Base-by-base conservation (phyloP, 116 monocot genomes). In the Papilionanthe hybrid region DNA sequence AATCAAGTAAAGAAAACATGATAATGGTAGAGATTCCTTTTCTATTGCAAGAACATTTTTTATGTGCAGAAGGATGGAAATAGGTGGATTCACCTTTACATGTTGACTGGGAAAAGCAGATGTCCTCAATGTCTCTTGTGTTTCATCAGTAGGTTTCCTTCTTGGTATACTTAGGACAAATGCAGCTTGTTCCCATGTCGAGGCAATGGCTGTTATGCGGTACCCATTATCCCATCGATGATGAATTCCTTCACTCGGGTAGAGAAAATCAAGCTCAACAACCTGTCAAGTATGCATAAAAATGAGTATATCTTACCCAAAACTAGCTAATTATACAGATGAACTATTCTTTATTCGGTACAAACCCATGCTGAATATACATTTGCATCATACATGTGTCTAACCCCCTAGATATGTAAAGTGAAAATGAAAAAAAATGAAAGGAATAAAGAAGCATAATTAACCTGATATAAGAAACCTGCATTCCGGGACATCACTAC, bases 181-280 rank as follows among this genome's bases (percentile, higher is more conserved):
- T 73, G 97, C 97, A 84, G 97, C 89, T 80, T 97, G 97, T 77
- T 97, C 97, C 76, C 86, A 85, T 29, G 94, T 97, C 69, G 97
- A 94, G 79, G 92, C 97, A 66, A 88, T 97, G 72, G 97, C 86
- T 48, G 97, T 97, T 82, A 97, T 94, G 32, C 94, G 87, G 75
- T 94, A 97, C 42, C 97, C 97, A 86, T 81, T 83, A 80, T 97
- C 97, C 97, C 97, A 97, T 55, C 97, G 88, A 49, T 86, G 57
- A 80, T 97, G 97, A 75, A 97, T 91, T 28, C 97, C 94, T 85
- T 97, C 97, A 67, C 94, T 94, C 18, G 97, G 97, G 83, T 97
- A 97, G 13, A 97, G 49, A 72, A 97, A 97, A 82, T 97, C 97
- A 60, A 97, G 86, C 72, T 97, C 97, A 75, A 97, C 94, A 76